Conservation (phyloP, 2,329 filamentous ascomycete genomes). For the Fusarium chuoi region DNA sequence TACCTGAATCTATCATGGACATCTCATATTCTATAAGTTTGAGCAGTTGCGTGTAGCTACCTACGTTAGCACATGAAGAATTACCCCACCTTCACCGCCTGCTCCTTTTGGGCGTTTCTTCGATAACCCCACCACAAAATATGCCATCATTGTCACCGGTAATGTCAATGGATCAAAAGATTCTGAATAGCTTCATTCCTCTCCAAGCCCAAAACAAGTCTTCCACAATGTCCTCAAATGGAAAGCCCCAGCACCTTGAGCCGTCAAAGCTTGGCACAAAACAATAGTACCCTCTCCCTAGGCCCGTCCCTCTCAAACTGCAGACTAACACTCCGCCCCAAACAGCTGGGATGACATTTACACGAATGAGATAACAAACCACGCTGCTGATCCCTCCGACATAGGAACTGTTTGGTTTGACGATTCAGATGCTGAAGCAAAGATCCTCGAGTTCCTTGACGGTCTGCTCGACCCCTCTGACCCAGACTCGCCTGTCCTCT, state of each 20-base stretch:
- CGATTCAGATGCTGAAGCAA: slow-evolving; percentile 87
- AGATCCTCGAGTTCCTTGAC: slow-evolving; percentile 77
- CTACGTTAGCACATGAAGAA: not conserved
- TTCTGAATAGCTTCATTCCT: slow-evolving; percentile 18
- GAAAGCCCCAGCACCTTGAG: slow-evolving; percentile 72
- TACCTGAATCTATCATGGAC: not conserved
- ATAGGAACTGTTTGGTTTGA: slow-evolving; percentile 96
- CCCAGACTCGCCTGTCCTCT: slow-evolving; percentile 34
- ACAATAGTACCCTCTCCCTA: slow-evolving; percentile 75
- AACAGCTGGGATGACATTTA: slow-evolving; percentile 81
- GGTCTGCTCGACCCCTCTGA: slow-evolving; percentile 44
- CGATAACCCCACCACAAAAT: slow-evolving; percentile 39
- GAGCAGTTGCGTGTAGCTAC: not conserved
- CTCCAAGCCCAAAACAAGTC: not conserved
- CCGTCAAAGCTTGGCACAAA: slow-evolving; percentile 87
- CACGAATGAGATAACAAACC: slow-evolving; percentile 75
- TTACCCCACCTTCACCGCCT: slow-evolving; percentile 42
- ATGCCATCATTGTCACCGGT: not conserved
- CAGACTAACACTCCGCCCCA: slow-evolving; percentile 15
- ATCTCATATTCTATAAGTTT: not conserved
- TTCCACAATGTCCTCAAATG: slow-evolving; percentile 31
- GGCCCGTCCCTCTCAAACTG: not conserved
- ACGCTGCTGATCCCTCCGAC: slow-evolving; percentile 77
- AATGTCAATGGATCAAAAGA: not conserved
- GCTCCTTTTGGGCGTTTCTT: slow-evolving; percentile 21